phyloP scores from a whole-genome alignment of 352 stramenopile genomes.

The Globisporangium uncinulatum region DNA sequence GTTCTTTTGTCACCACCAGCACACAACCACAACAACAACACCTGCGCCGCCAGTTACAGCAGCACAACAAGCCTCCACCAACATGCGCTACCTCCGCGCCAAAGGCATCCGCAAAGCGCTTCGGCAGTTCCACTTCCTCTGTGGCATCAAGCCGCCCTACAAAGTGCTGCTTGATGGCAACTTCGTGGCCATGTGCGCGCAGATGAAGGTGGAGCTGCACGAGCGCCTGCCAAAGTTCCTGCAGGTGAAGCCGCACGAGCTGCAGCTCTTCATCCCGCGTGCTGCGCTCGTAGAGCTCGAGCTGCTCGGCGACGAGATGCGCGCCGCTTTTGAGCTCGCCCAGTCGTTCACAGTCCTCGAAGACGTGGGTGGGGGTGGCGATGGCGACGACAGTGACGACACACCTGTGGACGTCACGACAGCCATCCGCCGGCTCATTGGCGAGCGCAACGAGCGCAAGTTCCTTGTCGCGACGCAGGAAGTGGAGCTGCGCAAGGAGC shows the following conservation, averaged over 20 bases:
- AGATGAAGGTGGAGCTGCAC: constrained; percentile 83
- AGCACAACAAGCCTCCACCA: neutral
- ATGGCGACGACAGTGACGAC: neutral
- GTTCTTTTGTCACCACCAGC: too few relatives aligned
- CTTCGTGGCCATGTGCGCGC: constrained; percentile 83
- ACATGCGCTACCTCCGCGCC: constrained; percentile 75
- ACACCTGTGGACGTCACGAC: constrained; percentile 33
- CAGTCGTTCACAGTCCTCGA: constrained; percentile 66
- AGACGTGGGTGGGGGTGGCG: constrained; percentile 11
- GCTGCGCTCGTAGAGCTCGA: constrained; percentile 68
- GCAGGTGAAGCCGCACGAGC: constrained; percentile 71
- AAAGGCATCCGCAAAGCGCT: constrained; percentile 87
- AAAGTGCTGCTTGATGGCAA: constrained; percentile 82
- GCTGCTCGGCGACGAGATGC: constrained; percentile 57
- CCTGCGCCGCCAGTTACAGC: neutral
- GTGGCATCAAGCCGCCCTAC: constrained; percentile 82
- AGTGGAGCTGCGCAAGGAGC: constrained; percentile 70
- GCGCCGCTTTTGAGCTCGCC: constrained; percentile 54
- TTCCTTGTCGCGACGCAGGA: constrained; percentile 83
- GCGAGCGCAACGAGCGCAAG: constrained; percentile 76
- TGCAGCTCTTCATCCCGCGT: constrained; percentile 66
- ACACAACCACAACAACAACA: too few relatives aligned
- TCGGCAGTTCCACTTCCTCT: constrained; percentile 86
- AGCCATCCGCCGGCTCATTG: constrained; percentile 15
- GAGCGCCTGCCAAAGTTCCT: constrained; percentile 79